phyloP scores from a whole-genome alignment of 305 asterid genomes.

The Plantago lanceolata region DNA sequence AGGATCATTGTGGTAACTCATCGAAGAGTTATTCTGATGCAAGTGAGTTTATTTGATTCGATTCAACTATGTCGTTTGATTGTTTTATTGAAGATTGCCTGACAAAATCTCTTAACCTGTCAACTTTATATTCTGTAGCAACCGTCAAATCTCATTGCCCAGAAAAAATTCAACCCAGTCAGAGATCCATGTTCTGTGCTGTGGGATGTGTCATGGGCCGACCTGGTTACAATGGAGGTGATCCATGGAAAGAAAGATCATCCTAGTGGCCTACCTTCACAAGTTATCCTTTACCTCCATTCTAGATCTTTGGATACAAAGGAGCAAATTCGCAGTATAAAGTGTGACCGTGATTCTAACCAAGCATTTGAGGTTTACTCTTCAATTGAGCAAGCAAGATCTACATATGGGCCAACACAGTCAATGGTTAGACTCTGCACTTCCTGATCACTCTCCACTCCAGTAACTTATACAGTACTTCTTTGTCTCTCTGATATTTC shows the following conservation, averaged over 20 bases:
- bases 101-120: conserved; percentile 17
- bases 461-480: conserved; percentile 19
- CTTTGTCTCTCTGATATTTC: conserved; percentile 16
- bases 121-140: conserved; percentile 51
- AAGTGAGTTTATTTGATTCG: conserved; percentile 49
- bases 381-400: conserved; percentile 79
- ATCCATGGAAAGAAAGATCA: conserved; percentile 83
- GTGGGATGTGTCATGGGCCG: conserved; percentile 93
- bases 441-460: conserved; percentile 16
- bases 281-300: conserved; percentile 58
- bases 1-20: conserved; percentile 76
- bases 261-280: conserved; percentile 75
- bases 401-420: conserved; percentile 57
- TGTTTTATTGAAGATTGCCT: conserved; percentile 14
- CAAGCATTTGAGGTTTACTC: conserved; percentile 83
- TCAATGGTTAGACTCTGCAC: conserved; percentile 49
- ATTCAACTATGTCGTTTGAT: conserved; percentile 3
- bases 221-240: conserved; percentile 76
- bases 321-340: conserved; percentile 75
- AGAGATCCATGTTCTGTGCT: conserved; percentile 95
- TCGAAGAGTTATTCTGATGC: conserved; percentile 78
- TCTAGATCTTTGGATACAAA: conserved; percentile 60
- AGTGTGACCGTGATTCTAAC: conserved; percentile 68
- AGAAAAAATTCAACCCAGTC: conserved; percentile 84
- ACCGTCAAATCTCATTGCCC: conserved; percentile 81